phyloP scores from a whole-genome alignment of 768 basidiomycete genomes.

The Fomitopsis serialis region DNA sequence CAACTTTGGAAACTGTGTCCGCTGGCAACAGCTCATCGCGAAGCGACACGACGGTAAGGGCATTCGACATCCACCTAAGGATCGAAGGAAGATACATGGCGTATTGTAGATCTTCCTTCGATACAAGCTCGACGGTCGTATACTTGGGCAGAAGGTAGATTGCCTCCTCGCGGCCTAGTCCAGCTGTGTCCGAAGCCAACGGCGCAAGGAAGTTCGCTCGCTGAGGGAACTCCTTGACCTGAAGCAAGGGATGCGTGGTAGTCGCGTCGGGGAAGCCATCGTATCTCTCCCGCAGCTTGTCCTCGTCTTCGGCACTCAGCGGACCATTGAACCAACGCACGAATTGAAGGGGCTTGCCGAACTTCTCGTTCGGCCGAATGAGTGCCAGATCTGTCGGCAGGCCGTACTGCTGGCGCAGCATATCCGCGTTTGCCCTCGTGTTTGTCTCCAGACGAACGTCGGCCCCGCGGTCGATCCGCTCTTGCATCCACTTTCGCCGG shows the following conservation, averaged over 20 bases:
- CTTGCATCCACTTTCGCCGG: slow-evolving; percentile 45
- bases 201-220: slow-evolving; percentile 61
- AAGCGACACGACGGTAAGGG: slow-evolving; percentile 45
- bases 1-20: slow-evolving; percentile 39
- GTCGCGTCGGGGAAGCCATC: slow-evolving; percentile 27
- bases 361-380: slow-evolving; percentile 40
- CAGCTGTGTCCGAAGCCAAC: slow-evolving; percentile 23
- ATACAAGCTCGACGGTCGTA: slow-evolving; percentile 46
- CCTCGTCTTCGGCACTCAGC: slow-evolving; percentile 40
- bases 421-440: slow-evolving; percentile 32
- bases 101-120: slow-evolving; percentile 47
- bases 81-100: slow-evolving; percentile 60
- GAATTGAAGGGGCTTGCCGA: slow-evolving; percentile 46
- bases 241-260: slow-evolving; percentile 57
- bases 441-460: slow-evolving; percentile 5
- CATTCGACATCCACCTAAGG: slow-evolving; percentile 52
- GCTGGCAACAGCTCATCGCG: slow-evolving; percentile 39
- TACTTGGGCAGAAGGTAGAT: slow-evolving; percentile 40
- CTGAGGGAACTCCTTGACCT: slow-evolving; percentile 45
- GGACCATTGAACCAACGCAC: slow-evolving; percentile 50
- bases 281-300: slow-evolving; percentile 38
- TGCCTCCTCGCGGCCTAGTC: slow-evolving; percentile 11
- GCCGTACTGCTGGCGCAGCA: slow-evolving; percentile 40
- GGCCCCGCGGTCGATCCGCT: slow-evolving; percentile 4
- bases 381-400: slow-evolving; percentile 48